Evolutionary conservation across 2,329 filamentous ascomycete species (phyloP), one percentile per base, ranked within the genome.

Genomic region (Penicillium polonicum): DNA sequence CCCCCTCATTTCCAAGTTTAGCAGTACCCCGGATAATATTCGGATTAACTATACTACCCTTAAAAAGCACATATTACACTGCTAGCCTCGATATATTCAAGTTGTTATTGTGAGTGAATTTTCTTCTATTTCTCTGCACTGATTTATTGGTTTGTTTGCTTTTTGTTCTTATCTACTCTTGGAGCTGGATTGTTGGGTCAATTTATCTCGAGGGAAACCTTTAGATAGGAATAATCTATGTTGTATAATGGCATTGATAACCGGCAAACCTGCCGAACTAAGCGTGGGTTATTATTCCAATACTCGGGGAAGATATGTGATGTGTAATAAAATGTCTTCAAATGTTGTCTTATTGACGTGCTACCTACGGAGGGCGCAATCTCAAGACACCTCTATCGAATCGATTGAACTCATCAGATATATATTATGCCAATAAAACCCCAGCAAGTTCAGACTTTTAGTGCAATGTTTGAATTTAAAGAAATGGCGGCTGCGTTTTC

Each of bases 1-100:
- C 35, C 55, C 27, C 41, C 27, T 57, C 55, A 57, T 53, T 52
- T 52, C 55, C 48, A 42, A 35, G 13, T 13, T 35, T 35, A 13
- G 5, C 7, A 10, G 21, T 33, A 15, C 36, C 52, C 25, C 50
- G 50, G 50, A 53, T 46, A 53, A 53, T 53, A 27, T 19, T 27
- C 50, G 50, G 50, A 53, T 38, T 35, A 53, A 52, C 27, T 27
- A 19, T 38, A 19, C n/a, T 39, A 39, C 13, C 13, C 6, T 15
- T 31, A 12, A 35, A 33, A 35, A 2, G 15, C 15, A 27, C 17
- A 29, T 39, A 19, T 39, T 19, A 29, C 4, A 27, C 19, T 25
- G 6, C 15, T 15, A 36, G 45, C 46, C 23, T 38, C 48, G 23
- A 27, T 38, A 9, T 27, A 27, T 19, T 19, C 35, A 19, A 19